These are phyloP conservation scores for Clohesyomyces aquaticus DNA, from an alignment of 495 filamentous ascomycete species.

Conservation along the genomic window DNA sequence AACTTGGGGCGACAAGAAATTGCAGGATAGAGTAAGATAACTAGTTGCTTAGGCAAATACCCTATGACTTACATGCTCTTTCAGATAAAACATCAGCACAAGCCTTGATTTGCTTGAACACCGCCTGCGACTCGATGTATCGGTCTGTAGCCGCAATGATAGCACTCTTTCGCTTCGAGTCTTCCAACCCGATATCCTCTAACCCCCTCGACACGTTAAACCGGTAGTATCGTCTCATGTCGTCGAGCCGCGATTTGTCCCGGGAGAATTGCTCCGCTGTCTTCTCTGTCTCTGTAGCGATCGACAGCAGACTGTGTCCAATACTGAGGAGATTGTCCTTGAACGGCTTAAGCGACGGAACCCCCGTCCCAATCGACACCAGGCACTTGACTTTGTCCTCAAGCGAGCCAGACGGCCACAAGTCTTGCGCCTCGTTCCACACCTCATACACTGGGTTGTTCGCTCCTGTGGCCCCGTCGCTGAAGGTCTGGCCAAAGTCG, in stretches of 20 bases:
- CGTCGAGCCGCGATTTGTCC: conserved; percentile 8
- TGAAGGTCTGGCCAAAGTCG: not conserved
- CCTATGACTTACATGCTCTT: no score
- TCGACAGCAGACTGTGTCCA: conserved; percentile 15
- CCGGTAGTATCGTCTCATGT: conserved; percentile 4
- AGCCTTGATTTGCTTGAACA: conserved; percentile 1
- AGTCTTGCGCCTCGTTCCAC: not conserved
- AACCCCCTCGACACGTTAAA: conserved; percentile 15
- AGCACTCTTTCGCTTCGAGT: conserved; percentile 5
- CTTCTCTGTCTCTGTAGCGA: conserved; percentile 27
- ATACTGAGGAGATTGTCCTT: conserved; percentile 12
- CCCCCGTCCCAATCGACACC: conserved; percentile 43
- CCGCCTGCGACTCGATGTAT: conserved; percentile 11
- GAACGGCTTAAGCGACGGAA: conserved; percentile 27
- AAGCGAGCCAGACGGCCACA: not conserved
- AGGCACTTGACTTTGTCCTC: conserved; percentile 46
- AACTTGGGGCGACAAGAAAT: no score
- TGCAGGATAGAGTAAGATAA: no score
- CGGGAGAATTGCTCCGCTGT: conserved; percentile 24
- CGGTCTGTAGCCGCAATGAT: conserved; percentile 20
- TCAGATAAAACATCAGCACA: not conserved
- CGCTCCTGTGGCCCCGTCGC: not conserved
- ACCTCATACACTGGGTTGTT: not conserved
- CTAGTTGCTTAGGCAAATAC: no score
- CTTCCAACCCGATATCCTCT: conserved; percentile 13